A percentile compares a stretch with the other conserved stretches of the same genome.
Evolutionary conservation across 1,139 yeast genomes (phyloP).

Genomic region (Pneumocystis carinii): DNA sequence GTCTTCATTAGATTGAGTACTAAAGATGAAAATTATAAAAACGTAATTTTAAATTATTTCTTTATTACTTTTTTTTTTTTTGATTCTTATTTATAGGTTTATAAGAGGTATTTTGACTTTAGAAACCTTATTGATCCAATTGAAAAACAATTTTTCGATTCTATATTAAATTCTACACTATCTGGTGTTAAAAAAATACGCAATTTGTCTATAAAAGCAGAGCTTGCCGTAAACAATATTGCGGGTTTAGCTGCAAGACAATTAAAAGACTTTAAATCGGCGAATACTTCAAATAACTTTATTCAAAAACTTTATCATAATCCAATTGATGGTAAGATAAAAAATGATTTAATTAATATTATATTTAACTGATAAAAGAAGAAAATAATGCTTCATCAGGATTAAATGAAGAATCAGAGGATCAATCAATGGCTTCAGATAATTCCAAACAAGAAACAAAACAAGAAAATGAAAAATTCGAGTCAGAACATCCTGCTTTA

Average conservation of each 20-base stretch:
- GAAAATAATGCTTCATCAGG: not conserved
- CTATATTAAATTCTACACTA: not conserved
- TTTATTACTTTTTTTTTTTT: not conserved
- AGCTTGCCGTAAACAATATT: not conserved
- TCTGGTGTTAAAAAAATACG: not conserved
- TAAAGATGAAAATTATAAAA: not conserved
- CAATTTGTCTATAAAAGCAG: not conserved
- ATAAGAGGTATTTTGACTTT: not conserved
- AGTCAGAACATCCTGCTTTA: not conserved
- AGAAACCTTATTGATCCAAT: not conserved
- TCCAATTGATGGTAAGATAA: not conserved
- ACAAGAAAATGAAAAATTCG: not conserved
- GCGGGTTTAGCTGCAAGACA: not conserved
- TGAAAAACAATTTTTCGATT: not conserved
- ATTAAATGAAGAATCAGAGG: not conserved
- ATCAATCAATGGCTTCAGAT: not conserved
- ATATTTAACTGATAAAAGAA: not conserved
- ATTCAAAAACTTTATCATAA: not conserved
- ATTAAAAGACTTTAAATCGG: not conserved
- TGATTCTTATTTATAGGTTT: not conserved
- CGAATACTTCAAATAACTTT: not conserved
- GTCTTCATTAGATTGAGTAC: not conserved
- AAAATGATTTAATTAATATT: not conserved
- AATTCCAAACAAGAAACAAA: not conserved
- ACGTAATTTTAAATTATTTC: not conserved